Evolutionary conservation across 2,329 filamentous ascomycete species (phyloP).

Genomic region (Hymenoscyphus linearis): DNA sequence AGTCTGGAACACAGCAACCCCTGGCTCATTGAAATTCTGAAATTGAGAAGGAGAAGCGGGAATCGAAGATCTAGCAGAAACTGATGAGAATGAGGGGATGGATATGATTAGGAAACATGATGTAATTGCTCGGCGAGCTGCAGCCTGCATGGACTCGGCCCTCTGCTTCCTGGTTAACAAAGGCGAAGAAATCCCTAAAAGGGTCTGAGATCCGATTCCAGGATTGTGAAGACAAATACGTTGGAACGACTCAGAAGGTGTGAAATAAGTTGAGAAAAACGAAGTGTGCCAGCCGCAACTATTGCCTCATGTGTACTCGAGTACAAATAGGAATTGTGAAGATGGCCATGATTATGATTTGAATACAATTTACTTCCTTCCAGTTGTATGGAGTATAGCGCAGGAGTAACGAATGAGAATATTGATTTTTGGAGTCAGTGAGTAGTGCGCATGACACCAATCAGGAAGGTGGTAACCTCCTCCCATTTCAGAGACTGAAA

Average conservation of each 20-base stretch:
- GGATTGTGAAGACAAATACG: neutral
- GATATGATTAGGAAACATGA: neutral
- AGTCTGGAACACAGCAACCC: neutral
- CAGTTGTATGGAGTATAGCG: neutral
- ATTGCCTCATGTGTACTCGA: neutral
- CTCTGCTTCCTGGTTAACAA: neutral
- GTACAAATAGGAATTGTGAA: neutral
- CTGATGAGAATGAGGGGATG: neutral
- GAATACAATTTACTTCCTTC: neutral
- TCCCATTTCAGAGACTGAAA: neutral
- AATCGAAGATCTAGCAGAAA: neutral
- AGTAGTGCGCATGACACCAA: neutral
- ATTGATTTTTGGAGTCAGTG: neutral
- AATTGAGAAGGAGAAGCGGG: neutral
- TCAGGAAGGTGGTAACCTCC: neutral
- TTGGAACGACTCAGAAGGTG: neutral
- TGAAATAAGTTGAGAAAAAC: neutral
- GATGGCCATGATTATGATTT: neutral
- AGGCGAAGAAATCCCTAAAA: neutral
- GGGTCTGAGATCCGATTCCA: neutral
- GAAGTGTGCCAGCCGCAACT: neutral
- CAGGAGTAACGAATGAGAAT: neutral
- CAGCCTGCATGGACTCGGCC: neutral
- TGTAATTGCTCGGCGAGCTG: neutral
- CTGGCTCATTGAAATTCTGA: neutral